Evolutionary conservation across 129 eudicot genomes (phyloP), one percentile per base, ranked within the genome.

Genomic region (Apium graveolens): DNA sequence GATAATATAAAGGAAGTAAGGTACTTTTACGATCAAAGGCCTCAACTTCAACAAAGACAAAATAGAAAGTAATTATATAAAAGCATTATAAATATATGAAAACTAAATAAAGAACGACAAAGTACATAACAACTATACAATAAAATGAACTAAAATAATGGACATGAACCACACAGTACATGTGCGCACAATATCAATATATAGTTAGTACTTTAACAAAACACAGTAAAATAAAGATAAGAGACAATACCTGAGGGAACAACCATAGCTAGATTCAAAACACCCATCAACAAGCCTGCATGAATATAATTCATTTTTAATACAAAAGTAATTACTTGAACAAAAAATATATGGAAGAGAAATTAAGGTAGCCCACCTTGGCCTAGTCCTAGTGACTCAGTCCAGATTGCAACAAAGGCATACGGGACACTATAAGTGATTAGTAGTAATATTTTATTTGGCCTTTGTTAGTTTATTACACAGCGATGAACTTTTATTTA

Each of bases 251-350:
- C 95, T 95, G 99, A 83, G 99, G 99, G 68, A n/a, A 88, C 38
- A 53, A 95, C 99, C 81, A 96, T 92, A 78, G 97, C 94, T 62
- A 96, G 85, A 82, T 96, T 96, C 77, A 96, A 83, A 77, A 96
- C 97, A 42, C 99, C 99, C 97, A 96, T 92, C 27, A 97, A 96
- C 86, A 96, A 90, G 72, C 99, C 99, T 96, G 90, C 84, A 89
- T 71, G 69, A 46, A 72, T 43, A 34, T 27, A 80, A 79, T n/a
- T 7, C 65, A 62, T 13, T 26, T 78, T 78, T 42, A 31, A 80
- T 42, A 21, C 69, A 41, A 43, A 63, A 39, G 17, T 49, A 21
- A 77, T 32, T 16, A 72, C 41, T 27, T 13, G 42, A 5, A 35
- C 38, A 35, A 48, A 76, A 26, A 18, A 37, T 38, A 63, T 69